Conservation (phyloP, 345 rosid genomes). For the Eucalyptus cloeziana region DNA sequence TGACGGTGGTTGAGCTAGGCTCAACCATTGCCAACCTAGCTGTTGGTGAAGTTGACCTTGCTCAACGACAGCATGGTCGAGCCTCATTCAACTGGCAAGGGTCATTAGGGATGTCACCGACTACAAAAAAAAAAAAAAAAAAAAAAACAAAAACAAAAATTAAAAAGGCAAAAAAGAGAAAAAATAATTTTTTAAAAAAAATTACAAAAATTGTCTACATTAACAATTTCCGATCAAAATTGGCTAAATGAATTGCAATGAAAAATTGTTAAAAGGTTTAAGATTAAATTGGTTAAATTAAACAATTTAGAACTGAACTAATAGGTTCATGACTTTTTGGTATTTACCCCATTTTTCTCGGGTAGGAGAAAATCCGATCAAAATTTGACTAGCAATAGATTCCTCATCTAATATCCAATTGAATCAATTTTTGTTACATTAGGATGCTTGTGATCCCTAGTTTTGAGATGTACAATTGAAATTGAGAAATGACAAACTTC, state of each 20-base stretch:
- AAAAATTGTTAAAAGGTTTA: too few relatives aligned
- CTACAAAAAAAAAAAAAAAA: too few relatives aligned
- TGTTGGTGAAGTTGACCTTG: too few relatives aligned
- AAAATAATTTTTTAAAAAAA: accelerated
- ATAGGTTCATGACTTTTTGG: background rate
- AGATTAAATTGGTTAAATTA: too few relatives aligned
- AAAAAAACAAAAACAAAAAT: too few relatives aligned
- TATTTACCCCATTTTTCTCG: background rate
- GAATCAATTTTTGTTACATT: background rate
- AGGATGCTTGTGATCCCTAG: background rate
- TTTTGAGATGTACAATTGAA: background rate
- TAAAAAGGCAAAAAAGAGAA: accelerated
- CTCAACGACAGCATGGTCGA: accelerated
- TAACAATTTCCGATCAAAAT: accelerated
- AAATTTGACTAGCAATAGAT: background rate
- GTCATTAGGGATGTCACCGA: background rate
- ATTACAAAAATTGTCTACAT: accelerated
- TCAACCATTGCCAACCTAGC: accelerated
- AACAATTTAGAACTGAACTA: too few relatives aligned
- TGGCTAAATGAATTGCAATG: too few relatives aligned
- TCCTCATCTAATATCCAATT: background rate
- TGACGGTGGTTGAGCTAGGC: too few relatives aligned
- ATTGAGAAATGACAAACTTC: background rate
- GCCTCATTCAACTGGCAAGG: too few relatives aligned
- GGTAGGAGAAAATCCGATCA: background rate